Evolutionary conservation across 192 early-diverging fungal genomes (phyloP), one percentile per base, ranked within the genome.

Genomic region (Podila epigama): DNA sequence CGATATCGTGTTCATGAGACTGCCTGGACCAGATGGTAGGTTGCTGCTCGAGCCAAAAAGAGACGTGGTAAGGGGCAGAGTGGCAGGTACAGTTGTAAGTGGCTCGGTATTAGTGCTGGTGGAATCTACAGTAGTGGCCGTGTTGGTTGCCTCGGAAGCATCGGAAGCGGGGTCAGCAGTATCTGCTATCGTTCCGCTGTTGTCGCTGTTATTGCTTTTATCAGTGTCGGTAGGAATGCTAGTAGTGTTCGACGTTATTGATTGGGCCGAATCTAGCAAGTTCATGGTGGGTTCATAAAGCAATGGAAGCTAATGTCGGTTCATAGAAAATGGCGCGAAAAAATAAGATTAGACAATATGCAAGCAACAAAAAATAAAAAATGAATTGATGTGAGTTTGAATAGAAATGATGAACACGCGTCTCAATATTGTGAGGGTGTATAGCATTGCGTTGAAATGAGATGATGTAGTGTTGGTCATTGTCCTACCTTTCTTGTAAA

Each of bases 241-340:
- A n/a, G n/a, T n/a, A n/a, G n/a, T n/a, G 20, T 71, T 71, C 69
- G 69, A 71, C 69, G 61, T 54, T 58, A 63, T 60, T 57, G 64
- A 31, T 4, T 52, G 60, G 57, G 66, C 44, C 65, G 73, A 68
- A 77, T 77, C 73, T 63, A 68, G 65, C 73, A 77, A 53, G 66
- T 66, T 77, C 73, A 77, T 77, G 66, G 52, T 68, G 60, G 39
- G 66, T 64, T 63, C 73, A 77, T 77, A 77, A n/a, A 22, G 25
- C 7, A 27, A 6, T 11, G 52, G 39, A 42, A 59, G 29, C 12
- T 59, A 11, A 39, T 13, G 58, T n/a, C 37, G 18, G 22, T 28
- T 16, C 9, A 40, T 9, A 39, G 18, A 42, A 59, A 16, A 36
- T 59, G 58, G 18, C 6, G 31, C 55, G 16, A 29, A 25, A 33